phyloP scores from a whole-genome alignment of 2,329 filamentous ascomycete species.

The Fusarium protoensiforme region DNA sequence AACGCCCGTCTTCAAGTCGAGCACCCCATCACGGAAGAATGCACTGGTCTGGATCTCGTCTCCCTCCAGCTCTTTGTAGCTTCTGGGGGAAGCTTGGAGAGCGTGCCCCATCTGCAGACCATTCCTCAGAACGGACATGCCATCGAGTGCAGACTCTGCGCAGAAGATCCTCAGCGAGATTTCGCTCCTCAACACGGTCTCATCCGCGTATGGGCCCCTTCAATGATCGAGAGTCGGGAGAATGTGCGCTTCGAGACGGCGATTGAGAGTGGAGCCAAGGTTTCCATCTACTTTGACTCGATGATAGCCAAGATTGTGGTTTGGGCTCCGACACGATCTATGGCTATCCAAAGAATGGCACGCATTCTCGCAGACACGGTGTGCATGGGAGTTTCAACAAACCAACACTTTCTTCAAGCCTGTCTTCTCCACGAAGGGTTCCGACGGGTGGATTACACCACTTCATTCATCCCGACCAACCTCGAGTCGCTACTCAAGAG shows the following conservation, averaged over 20 bases:
- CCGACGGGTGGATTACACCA: slow-evolving; percentile 55
- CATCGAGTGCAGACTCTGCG: slow-evolving; percentile 57
- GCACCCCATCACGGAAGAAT: slow-evolving; percentile 47
- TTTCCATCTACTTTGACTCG: slow-evolving; percentile 59
- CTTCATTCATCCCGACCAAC: slow-evolving; percentile 76
- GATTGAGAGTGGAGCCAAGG: slow-evolving; percentile 47
- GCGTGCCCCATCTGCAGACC: neutral
- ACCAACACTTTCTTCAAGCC: slow-evolving; percentile 68
- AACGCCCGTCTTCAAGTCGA: slow-evolving; percentile 59
- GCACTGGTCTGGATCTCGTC: slow-evolving; percentile 17
- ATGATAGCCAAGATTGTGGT: slow-evolving; percentile 60
- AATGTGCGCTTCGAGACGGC: slow-evolving; percentile 55
- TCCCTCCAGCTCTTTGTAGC: slow-evolving; percentile 11
- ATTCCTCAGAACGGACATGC: slow-evolving; percentile 50
- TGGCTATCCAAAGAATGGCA: slow-evolving; percentile 51
- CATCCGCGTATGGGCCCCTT: slow-evolving; percentile 47
- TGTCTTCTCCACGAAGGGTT: slow-evolving; percentile 74
- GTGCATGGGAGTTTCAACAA: slow-evolving; percentile 46
- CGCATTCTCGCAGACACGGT: slow-evolving; percentile 48
- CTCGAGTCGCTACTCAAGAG: slow-evolving; percentile 66
- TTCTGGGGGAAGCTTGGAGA: neutral
- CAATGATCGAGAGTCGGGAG: neutral
- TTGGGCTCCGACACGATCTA: slow-evolving; percentile 51
- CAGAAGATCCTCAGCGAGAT: slow-evolving; percentile 53
- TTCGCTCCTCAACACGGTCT: slow-evolving; percentile 48